These are phyloP conservation scores for Aquilaria agallochum DNA, from an alignment of 441 rosid species.

Conservation along the genomic window DNA sequence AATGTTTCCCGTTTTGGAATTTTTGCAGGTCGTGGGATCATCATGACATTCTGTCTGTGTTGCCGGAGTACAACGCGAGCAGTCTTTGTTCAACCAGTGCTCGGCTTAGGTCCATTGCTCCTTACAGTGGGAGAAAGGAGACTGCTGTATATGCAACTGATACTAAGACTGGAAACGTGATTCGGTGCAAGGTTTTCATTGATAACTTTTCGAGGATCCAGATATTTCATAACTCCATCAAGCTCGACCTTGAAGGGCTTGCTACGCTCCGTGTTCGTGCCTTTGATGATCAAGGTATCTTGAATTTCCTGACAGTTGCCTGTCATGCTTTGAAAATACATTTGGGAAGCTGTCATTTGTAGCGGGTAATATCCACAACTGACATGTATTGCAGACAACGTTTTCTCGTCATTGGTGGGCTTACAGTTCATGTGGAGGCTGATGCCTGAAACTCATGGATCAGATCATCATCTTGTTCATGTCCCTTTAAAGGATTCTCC, in stretches of 20 bases:
- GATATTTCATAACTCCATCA: conserved; percentile 90
- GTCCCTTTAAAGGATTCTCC: conserved; percentile 97
- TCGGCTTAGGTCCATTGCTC: conserved; percentile 71
- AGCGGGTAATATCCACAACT: conserved; percentile 16
- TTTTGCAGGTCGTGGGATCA: conserved; percentile 96
- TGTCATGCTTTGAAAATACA: background rate
- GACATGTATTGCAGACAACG: conserved; percentile 59
- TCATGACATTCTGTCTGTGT: conserved; percentile 78
- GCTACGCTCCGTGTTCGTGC: conserved; percentile 92
- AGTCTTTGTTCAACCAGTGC: conserved; percentile 89
- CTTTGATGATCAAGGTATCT: conserved; percentile 76
- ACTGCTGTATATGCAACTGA: conserved; percentile 96
- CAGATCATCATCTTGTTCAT: conserved; percentile 78
- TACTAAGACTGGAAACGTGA: conserved; percentile 67
- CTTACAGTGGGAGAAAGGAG: conserved; percentile 80
- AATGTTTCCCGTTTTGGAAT: conserved; percentile 1
- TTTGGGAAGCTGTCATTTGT: background rate
- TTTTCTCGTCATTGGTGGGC: conserved; percentile 92
- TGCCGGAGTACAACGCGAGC: conserved; percentile 80
- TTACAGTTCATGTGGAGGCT: conserved; percentile 90
- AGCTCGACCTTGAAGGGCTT: conserved; percentile 95
- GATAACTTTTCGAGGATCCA: conserved; percentile 88
- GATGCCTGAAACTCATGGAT: conserved; percentile 53
- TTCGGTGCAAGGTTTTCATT: conserved; percentile 97
- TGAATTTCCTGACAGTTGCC: background rate